Percentiles rank a stretch among this genome's conserved stretches.
Conservation (phyloP, 1,284 basidiomycete species). For the Heliocybe sulcata region DNA sequence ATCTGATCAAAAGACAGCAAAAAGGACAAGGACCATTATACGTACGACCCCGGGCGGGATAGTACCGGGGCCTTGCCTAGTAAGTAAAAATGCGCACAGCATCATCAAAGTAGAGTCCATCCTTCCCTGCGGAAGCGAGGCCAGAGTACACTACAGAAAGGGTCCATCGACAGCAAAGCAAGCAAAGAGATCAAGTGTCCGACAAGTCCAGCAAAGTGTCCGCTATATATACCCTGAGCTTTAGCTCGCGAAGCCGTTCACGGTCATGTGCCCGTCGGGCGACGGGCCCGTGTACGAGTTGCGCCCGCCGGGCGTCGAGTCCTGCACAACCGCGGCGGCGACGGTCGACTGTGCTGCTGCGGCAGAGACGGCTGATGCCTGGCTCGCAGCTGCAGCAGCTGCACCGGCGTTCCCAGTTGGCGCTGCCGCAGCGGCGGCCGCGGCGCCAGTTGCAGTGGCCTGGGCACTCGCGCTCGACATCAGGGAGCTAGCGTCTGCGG, state of each 20-base stretch:
- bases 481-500: slow-evolving; percentile 38
- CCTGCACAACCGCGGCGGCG: background rate
- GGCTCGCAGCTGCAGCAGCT: no score
- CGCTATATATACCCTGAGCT: background rate
- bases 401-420: no score
- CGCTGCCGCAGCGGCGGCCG: slow-evolving; percentile 9
- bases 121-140: background rate
- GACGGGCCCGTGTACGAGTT: slow-evolving; percentile 32
- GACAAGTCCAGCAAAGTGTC: background rate
- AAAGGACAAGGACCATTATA: background rate
- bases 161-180: background rate
- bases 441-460: slow-evolving; percentile 5
- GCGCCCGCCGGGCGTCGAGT: slow-evolving; percentile 19
- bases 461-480: slow-evolving; percentile 25
- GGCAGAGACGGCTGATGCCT: no score
- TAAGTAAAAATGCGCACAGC: background rate
- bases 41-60: background rate
- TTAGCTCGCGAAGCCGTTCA: slow-evolving; percentile 20
- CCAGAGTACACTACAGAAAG: background rate
- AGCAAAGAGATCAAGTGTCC: background rate
- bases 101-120: background rate
- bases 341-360: no score
- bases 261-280: slow-evolving; percentile 26
- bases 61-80: background rate
- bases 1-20: background rate